Percentiles rank a stretch among this genome's conserved stretches.
phyloP scores from a whole-genome alignment of 306 rosid species.

The Oemleria cerasiformis region DNA sequence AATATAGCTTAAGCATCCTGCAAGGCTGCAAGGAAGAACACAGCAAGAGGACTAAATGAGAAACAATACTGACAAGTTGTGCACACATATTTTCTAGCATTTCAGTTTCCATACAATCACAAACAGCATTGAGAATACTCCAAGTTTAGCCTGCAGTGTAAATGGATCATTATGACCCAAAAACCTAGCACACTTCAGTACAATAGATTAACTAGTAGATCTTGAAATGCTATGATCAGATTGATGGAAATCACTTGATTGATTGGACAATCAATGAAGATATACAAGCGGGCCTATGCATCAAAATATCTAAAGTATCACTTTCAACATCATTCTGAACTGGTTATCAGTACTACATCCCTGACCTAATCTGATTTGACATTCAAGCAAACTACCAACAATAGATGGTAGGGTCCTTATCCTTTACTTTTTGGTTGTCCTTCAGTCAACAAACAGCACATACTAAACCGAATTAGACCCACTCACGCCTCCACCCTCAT shows the following conservation, averaged over 20 bases:
- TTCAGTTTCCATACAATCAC: neutral
- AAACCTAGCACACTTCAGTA: neutral
- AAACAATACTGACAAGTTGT: neutral
- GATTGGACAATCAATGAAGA: neutral
- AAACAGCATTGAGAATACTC: neutral
- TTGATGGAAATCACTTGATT: neutral
- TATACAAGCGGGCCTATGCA: neutral
- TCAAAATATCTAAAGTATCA: neutral
- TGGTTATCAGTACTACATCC: too few relatives aligned
- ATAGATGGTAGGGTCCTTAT: neutral
- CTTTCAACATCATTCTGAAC: neutral
- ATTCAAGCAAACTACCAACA: too few relatives aligned
- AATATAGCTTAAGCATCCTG: neutral
- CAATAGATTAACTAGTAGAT: neutral
- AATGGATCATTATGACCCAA: neutral
- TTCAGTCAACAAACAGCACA: neutral
- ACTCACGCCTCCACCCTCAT: neutral
- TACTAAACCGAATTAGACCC: neutral
- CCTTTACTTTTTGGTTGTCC: neutral
- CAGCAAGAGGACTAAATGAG: neutral
- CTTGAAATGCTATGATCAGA: slow-evolving; percentile 2
- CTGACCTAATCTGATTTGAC: too few relatives aligned
- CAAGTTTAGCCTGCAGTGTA: neutral
- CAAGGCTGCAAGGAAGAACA: neutral
- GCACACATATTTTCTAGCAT: neutral